Conservation (phyloP, 805 yeast genomes). For the Candida jianshihensis region DNA sequence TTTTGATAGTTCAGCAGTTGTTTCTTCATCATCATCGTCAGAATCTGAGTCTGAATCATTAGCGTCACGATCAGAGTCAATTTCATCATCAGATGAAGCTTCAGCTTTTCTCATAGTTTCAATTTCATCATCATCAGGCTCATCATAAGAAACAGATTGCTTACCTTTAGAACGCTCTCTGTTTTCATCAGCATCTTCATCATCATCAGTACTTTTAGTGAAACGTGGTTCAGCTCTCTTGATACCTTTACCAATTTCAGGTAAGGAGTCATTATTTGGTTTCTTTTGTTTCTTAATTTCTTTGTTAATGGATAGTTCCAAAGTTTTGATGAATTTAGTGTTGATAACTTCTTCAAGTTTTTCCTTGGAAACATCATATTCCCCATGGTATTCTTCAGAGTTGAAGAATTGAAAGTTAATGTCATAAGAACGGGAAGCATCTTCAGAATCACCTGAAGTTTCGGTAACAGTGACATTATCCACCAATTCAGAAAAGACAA, state of each 20-base stretch:
- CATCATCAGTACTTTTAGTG: constrained; percentile 35
- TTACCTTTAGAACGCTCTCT: constrained; percentile 56
- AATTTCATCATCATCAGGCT: constrained; percentile 90
- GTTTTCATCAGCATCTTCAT: constrained; percentile 57
- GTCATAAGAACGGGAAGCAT: constrained; percentile 60
- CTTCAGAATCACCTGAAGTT: constrained; percentile 60
- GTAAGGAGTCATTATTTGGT: constrained; percentile 39
- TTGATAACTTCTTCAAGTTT: constrained; percentile 68
- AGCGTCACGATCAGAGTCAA: constrained; percentile 33
- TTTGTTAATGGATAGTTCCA: constrained; percentile 69
- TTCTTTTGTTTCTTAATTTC: constrained; percentile 79
- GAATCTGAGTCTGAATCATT: constrained; percentile 37
- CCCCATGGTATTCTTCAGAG: constrained; percentile 68
- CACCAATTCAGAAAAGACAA: constrained; percentile 80
- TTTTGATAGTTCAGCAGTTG: constrained; percentile 36
- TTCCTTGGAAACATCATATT: constrained; percentile 80
- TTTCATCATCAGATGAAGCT: constrained; percentile 65
- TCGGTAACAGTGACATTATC: constrained; percentile 83
- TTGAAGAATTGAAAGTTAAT: constrained; percentile 73
- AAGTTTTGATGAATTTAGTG: constrained; percentile 53
- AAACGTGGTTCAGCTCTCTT: constrained; percentile 46
- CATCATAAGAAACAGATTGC: constrained; percentile 89
- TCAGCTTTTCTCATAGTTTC: constrained; percentile 85
- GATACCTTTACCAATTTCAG: constrained; percentile 66
- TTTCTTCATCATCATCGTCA: constrained; percentile 27